Percentiles rank a stretch among this genome's conserved stretches.
Conservation (phyloP, 331 rosid genomes). For the Spiraea crenata region DNA sequence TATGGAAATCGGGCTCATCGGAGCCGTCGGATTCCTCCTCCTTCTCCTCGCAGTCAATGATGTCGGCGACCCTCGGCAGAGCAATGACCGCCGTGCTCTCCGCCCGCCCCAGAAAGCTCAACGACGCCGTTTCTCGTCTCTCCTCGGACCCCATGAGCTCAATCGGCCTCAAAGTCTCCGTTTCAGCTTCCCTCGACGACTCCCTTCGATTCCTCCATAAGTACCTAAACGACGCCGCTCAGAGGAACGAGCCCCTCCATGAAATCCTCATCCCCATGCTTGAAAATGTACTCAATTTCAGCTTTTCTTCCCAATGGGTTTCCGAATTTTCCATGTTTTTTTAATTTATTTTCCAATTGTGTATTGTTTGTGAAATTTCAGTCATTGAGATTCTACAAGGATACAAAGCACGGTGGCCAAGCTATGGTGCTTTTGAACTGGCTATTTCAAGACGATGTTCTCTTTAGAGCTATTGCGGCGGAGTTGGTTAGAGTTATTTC, state of each 20-base stretch:
- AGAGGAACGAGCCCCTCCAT: constrained; percentile 35
- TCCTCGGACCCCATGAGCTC: constrained; percentile 34
- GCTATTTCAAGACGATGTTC: constrained; percentile 69
- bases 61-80: constrained; percentile 69
- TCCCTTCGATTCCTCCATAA: constrained; percentile 74
- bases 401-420: constrained; percentile 62
- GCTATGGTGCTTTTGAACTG: constrained; percentile 65
- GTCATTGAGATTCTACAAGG: constrained; percentile 57
- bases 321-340: neutral
- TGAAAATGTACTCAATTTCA: constrained; percentile 47
- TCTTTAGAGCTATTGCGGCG: constrained; percentile 47
- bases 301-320: neutral
- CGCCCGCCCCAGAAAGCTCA: constrained; percentile 63
- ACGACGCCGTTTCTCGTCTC: constrained; percentile 63
- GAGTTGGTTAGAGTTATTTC: constrained; percentile 50
- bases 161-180: constrained; percentile 19
- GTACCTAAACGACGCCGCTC: constrained; percentile 57
- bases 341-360: neutral
- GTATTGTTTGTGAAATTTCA: constrained; percentile 13
- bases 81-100: constrained; percentile 54
- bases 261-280: constrained; percentile 68
- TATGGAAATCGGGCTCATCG: constrained; percentile 53
- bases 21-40: constrained; percentile 27
- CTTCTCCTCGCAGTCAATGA: constrained; percentile 41
- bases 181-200: constrained; percentile 33